These are phyloP conservation scores for Coniosporium apollinis DNA, from an alignment of 495 filamentous ascomycete genomes.

Conservation along the genomic window DNA sequence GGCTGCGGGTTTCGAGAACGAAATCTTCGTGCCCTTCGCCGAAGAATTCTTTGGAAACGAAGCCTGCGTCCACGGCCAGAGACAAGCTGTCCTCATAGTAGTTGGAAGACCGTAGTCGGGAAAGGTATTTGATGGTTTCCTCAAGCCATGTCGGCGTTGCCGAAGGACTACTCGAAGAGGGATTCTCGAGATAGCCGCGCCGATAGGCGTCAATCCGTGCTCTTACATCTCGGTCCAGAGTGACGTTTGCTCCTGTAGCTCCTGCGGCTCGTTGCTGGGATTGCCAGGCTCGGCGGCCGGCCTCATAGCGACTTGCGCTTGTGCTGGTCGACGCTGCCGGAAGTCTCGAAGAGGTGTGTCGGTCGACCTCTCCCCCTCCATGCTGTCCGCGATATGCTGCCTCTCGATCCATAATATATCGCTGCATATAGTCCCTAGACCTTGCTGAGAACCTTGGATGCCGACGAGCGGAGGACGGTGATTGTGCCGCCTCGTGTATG, in stretches of 20 bases:
- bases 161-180: slow-evolving; percentile 4
- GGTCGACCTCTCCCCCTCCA: too few relatives aligned
- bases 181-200: slow-evolving; percentile 32
- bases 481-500: slow-evolving; percentile 3
- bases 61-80: slow-evolving; percentile 29
- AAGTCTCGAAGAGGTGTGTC: too few relatives aligned
- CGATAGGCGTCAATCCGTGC: slow-evolving; percentile 34
- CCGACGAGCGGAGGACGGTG: slow-evolving; percentile 27
- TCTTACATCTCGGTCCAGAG: slow-evolving; percentile 23
- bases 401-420: slow-evolving; percentile 17
- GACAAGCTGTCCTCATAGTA: slow-evolving; percentile 39
- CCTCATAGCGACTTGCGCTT: slow-evolving; percentile 5
- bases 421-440: slow-evolving; percentile 15
- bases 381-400: too few relatives aligned
- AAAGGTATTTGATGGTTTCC: slow-evolving; percentile 48
- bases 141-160: slow-evolving; percentile 31
- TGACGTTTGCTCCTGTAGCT: neutral
- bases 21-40: slow-evolving; percentile 41
- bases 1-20: slow-evolving; percentile 37
- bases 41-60: slow-evolving; percentile 32
- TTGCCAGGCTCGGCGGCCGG: slow-evolving; percentile 10
- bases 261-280: slow-evolving; percentile 9
- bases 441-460: slow-evolving; percentile 31
- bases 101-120: slow-evolving; percentile 38
- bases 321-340: neutral